Conservation (phyloP, 768 basidiomycete species). For the Macrocybe gigantea region DNA sequence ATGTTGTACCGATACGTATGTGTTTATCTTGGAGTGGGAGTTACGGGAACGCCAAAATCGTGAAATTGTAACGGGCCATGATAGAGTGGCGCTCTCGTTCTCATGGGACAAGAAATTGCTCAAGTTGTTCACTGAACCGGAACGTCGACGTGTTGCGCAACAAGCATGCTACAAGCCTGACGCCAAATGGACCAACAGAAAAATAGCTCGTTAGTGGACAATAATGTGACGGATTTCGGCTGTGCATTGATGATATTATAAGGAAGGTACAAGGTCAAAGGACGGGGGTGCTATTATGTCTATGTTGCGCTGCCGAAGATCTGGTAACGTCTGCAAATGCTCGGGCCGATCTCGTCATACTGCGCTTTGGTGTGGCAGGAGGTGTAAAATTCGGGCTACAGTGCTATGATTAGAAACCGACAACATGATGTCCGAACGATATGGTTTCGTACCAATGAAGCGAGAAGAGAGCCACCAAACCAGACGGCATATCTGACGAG, state of each 20-base stretch:
- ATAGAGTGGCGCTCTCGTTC: no score
- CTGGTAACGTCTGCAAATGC: constrained; percentile 88
- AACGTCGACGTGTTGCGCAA: no score
- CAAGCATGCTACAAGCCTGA: no score
- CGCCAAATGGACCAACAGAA: no score
- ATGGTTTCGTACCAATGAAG: constrained; percentile 66
- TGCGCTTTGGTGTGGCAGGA: constrained; percentile 93
- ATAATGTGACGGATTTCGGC: neutral
- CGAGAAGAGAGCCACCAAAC: constrained; percentile 95
- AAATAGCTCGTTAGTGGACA: neutral
- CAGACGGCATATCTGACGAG: constrained; percentile 80
- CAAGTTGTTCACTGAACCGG: no score
- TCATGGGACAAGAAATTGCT: no score
- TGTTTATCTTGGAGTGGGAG: neutral
- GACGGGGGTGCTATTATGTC: constrained; percentile 1
- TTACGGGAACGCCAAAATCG: no score
- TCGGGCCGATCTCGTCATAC: constrained; percentile 90
- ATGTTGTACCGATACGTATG: neutral
- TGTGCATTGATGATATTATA: no score
- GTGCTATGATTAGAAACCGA: constrained; percentile 1
- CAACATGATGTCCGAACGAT: neutral
- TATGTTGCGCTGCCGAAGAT: constrained; percentile 89
- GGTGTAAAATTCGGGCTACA: constrained; percentile 89
- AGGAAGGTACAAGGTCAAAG: no score
- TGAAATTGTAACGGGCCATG: no score